These are phyloP conservation scores for Tolypocladium capitatum DNA, from an alignment of 2,329 filamentous ascomycete genomes.

Conservation along the genomic window DNA sequence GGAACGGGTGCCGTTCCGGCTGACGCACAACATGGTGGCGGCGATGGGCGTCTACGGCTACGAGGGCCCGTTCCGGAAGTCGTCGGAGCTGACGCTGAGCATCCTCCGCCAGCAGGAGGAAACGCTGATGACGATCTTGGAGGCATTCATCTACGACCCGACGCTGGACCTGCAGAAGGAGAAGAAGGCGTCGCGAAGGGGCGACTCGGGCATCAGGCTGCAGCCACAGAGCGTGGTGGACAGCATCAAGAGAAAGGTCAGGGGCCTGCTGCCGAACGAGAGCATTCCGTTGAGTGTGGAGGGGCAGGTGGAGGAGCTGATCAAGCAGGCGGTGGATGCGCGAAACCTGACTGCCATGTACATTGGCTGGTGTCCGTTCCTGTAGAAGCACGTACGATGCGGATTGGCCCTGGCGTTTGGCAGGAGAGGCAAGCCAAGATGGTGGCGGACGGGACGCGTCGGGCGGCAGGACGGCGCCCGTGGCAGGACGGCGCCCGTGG, in stretches of 20 bases:
- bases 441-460: too few species aligned
- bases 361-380: constrained; percentile 72
- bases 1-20: constrained; percentile 85
- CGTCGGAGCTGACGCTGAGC: constrained; percentile 74
- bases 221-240: constrained; percentile 68
- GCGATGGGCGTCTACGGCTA: constrained; percentile 93
- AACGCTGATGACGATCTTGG: constrained; percentile 91
- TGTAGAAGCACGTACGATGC: constrained; percentile 19
- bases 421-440: too few species aligned
- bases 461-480: too few species aligned
- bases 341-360: constrained; percentile 85
- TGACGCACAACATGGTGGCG: constrained; percentile 97
- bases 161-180: constrained; percentile 79
- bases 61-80: constrained; percentile 84
- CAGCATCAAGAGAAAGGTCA: constrained; percentile 75
- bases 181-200: constrained; percentile 30
- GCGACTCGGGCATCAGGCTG: constrained; percentile 32
- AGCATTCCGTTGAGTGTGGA: constrained; percentile 89
- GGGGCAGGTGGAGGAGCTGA: constrained; percentile 92
- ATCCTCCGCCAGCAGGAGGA: constrained; percentile 86
- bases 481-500: background rate
- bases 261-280: constrained; percentile 71
- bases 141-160: constrained; percentile 94
- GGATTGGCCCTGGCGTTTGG: too few species aligned
- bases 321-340: constrained; percentile 71